Conservation (phyloP, 192 early-diverging fungal species). For the Dissophora ornata region DNA sequence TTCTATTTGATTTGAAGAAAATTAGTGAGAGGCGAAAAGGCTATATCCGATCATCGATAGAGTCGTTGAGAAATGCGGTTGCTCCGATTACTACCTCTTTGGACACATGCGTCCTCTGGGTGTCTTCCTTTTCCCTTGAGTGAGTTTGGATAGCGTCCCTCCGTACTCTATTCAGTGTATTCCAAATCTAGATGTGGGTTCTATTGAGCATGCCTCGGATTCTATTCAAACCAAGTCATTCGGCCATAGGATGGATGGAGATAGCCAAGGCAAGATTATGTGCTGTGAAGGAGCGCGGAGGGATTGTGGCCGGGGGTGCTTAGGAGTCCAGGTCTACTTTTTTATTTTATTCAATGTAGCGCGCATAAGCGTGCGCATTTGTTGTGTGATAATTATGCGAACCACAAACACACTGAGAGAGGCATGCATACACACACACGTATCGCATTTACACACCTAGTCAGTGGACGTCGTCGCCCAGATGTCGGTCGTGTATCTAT, state of each 20-base stretch:
- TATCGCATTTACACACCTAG: too few relatives aligned
- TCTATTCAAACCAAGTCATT: constrained; percentile 20
- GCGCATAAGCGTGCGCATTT: not conserved
- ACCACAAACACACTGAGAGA: too few relatives aligned
- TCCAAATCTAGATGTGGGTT: not conserved
- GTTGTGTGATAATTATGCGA: too few relatives aligned
- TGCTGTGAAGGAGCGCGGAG: too few relatives aligned
- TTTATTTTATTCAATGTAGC: not conserved
- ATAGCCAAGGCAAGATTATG: not conserved
- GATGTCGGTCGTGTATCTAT: too few relatives aligned
- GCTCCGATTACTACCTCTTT: constrained; percentile 30
- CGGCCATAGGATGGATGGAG: constrained; percentile 14
- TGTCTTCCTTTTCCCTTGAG: too few relatives aligned
- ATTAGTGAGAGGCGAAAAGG: constrained; percentile 20
- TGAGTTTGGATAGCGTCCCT: too few relatives aligned
- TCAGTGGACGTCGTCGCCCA: too few relatives aligned
- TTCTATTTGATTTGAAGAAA: constrained; percentile 8
- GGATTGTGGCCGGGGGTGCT: too few relatives aligned
- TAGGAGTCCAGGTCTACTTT: too few relatives aligned
- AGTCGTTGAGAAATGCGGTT: constrained; percentile 20
- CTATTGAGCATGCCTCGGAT: constrained; percentile 6
- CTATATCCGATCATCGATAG: constrained; percentile 9
- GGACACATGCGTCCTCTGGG: not conserved
- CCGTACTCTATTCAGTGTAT: too few relatives aligned
- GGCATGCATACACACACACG: too few relatives aligned